phyloP scores from a whole-genome alignment of 1,284 basidiomycete genomes.

The Schizopora paradoxa region DNA sequence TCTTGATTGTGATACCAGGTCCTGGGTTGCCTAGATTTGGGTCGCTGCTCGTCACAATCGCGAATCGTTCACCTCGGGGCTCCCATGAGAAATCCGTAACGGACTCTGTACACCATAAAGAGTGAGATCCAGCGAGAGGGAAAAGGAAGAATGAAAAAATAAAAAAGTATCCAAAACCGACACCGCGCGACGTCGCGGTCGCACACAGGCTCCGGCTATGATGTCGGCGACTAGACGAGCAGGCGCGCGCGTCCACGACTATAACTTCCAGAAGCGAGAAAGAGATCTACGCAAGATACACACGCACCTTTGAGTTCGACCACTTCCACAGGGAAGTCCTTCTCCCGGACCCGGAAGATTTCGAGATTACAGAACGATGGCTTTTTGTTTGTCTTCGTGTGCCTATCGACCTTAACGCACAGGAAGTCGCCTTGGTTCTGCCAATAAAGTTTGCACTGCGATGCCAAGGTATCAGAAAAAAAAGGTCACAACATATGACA shows the following conservation, averaged over 20 bases:
- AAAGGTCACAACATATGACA: background rate
- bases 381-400: slow-evolving; percentile 99
- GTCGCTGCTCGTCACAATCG: slow-evolving; percentile 92
- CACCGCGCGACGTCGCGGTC: slow-evolving; percentile 8
- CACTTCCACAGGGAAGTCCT: slow-evolving; percentile 97
- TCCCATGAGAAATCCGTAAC: slow-evolving; percentile 99
- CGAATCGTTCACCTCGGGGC: slow-evolving; percentile 93
- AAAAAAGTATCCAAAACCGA: background rate
- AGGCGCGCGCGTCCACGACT: slow-evolving; percentile 4
- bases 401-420: slow-evolving; percentile 98
- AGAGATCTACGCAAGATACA: slow-evolving; percentile 7
- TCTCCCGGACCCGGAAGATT: slow-evolving; percentile 96
- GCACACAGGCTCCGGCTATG: background rate
- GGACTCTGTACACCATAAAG: slow-evolving; percentile 58
- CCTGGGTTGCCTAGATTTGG: slow-evolving; percentile 88
- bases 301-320: slow-evolving; percentile 87
- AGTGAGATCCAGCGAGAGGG: slow-evolving; percentile 12
- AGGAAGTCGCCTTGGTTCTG: slow-evolving; percentile 99
- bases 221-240: slow-evolving; percentile 12
- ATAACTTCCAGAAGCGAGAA: slow-evolving; percentile 11
- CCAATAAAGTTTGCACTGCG: slow-evolving; percentile 96
- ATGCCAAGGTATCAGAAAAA: slow-evolving; percentile 2
- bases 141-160: background rate
- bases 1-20: slow-evolving; percentile 91
- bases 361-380: slow-evolving; percentile 98